A percentile compares a stretch with the other conserved stretches of the same genome.
phyloP scores from a whole-genome alignment of 345 rosid species.

The Bruguiera parviflora region DNA sequence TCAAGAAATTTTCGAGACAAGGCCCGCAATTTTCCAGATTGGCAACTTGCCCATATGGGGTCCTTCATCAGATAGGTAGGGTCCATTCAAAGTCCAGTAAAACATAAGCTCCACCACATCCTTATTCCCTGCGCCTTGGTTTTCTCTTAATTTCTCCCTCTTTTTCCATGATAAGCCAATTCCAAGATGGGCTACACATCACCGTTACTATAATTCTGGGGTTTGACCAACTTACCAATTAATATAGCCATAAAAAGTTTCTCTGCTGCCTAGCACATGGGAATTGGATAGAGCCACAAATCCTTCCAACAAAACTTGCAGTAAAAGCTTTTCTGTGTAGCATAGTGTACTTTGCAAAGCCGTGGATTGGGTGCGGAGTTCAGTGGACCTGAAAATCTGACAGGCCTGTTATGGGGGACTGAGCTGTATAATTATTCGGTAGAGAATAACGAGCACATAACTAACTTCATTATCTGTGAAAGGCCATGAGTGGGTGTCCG shows the following conservation, averaged over 20 bases:
- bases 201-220: slow-evolving; percentile 16
- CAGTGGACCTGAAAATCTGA: not conserved
- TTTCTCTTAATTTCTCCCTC: not conserved
- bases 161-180: slow-evolving; percentile 14
- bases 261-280: slow-evolving; percentile 14
- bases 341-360: no score
- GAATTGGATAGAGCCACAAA: no score
- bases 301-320: not conserved
- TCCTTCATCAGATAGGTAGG: slow-evolving; percentile 22
- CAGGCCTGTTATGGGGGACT: not conserved
- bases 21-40: slow-evolving; percentile 19
- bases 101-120: slow-evolving; percentile 23
- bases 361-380: no score
- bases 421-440: not conserved
- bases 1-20: slow-evolving; percentile 6
- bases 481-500: no score
- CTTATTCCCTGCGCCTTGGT: not conserved
- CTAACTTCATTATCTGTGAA: not conserved
- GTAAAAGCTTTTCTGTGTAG: not conserved
- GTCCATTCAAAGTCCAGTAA: slow-evolving; percentile 14
- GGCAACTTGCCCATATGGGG: slow-evolving; percentile 19
- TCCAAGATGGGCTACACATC: slow-evolving; percentile 24
- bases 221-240: slow-evolving; percentile 25
- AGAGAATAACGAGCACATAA: not conserved
- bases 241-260: slow-evolving; percentile 10